A percentile compares a stretch with the other conserved stretches of the same genome.
Evolutionary conservation across 2,329 filamentous ascomycete species (phyloP).

Genomic region (Fusarium sp.): DNA sequence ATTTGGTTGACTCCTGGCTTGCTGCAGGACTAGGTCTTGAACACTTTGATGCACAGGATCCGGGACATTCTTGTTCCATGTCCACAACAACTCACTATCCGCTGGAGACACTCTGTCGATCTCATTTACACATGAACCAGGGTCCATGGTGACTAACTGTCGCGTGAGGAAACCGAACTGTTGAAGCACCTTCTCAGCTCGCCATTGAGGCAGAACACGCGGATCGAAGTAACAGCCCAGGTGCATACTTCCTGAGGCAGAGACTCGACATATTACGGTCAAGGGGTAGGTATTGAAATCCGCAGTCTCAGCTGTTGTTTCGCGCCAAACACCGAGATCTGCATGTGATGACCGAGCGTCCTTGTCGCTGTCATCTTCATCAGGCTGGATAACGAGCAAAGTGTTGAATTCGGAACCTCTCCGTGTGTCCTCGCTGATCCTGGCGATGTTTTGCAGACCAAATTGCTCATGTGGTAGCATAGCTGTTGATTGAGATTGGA

Average conservation of each 20-base stretch:
- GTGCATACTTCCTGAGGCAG: slow-evolving; percentile 1
- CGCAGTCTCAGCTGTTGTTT: neutral
- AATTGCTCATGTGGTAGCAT: slow-evolving; percentile 30
- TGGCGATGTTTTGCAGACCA: slow-evolving; percentile 21
- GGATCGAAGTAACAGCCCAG: slow-evolving; percentile 11
- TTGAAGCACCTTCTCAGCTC: slow-evolving; percentile 6
- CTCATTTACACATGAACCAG: neutral
- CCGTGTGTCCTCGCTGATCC: neutral
- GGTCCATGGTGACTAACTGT: slow-evolving; percentile 3
- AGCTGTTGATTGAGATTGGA: slow-evolving; percentile 24
- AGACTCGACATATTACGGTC: slow-evolving; percentile 9
- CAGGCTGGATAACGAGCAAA: slow-evolving; percentile 23
- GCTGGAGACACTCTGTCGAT: neutral
- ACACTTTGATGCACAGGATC: slow-evolving; percentile 1
- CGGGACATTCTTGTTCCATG: slow-evolving; percentile 15
- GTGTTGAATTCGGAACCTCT: slow-evolving; percentile 15
- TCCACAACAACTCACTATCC: slow-evolving; percentile 6
- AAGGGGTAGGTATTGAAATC: slow-evolving; percentile 13
- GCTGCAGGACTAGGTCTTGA: slow-evolving; percentile 15
- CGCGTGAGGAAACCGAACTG: slow-evolving; percentile 3
- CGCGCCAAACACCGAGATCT: slow-evolving; percentile 1
- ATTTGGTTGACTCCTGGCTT: neutral
- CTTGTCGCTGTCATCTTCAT: slow-evolving; percentile 1
- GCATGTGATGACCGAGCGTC: neutral
- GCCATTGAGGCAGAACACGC: slow-evolving; percentile 10